Evolutionary conservation across 352 stramenopile genomes (phyloP), one percentile per base, ranked within the genome.

Genomic region (Chrysophaeum taylorii): DNA sequence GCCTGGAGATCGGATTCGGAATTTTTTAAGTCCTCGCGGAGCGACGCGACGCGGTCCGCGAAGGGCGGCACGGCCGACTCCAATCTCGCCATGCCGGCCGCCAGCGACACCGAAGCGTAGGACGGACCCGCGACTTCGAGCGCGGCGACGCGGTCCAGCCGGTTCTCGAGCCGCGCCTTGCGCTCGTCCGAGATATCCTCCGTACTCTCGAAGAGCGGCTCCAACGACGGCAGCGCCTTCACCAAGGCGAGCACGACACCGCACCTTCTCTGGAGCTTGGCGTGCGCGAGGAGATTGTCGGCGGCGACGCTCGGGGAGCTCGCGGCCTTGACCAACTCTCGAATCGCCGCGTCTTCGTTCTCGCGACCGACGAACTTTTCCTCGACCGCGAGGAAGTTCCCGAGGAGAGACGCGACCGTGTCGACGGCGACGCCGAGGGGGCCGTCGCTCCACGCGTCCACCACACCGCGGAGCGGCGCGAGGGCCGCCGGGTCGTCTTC

Each of bases 101-200:
- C 86, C 33, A 97, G 78, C 5, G 91, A 84, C 27, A 96, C 85
- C 0, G 92, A 79, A 63, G 89, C 93, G 82, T 94, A 94, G 33
- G 69, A 53, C 61, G 70, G 50, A 36, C 74, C 74, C 33, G 64
- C 35, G 7, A n/a, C 18, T 36, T 66, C 76, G 33, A 91, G 73
- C 14, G 79, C 71, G 48, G 74, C 69, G 18, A 89, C 72, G 57
- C 86, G 71, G 60, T 78, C 81, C 15, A 77, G 72, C 16, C 66
- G 16, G 72, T 84, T 77, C 48, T 75, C 38, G 15, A 89, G 75
- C 54, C 83, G 79, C 14, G 41, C 27, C 39, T 77, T 75, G 33
- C 87, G 74, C 31, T 84, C 82, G 35, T 79, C 80, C 67, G 76
- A 71, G 66, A 82, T 76, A 15, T 81, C 73, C n/a, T n/a, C n/a